A percentile compares a stretch with the other conserved stretches of the same genome.
These are phyloP conservation scores for Gaillardinia entomophila DNA, from an alignment of 805 yeast genomes.

Conservation along the genomic window DNA sequence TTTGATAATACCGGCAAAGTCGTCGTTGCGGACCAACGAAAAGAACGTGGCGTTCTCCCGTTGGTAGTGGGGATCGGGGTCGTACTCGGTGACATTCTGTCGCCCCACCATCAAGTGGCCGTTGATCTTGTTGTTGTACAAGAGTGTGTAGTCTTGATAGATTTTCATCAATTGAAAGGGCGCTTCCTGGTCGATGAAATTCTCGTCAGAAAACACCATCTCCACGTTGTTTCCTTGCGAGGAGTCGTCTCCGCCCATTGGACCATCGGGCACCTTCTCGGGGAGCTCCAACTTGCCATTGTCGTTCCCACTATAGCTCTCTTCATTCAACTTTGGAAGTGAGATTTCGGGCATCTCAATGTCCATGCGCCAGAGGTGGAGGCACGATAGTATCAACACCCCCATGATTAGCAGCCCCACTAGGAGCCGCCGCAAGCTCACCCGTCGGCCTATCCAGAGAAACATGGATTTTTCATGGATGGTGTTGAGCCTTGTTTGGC, in stretches of 20 bases:
- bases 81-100: not conserved
- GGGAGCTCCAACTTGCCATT: too few species aligned
- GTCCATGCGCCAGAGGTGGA: not conserved
- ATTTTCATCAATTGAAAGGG: not conserved
- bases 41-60: slow-evolving; percentile 12
- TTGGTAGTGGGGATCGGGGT: not conserved
- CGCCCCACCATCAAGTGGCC: not conserved
- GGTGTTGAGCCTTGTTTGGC: too few species aligned
- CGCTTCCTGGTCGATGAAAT: not conserved
- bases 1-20: slow-evolving; percentile 7
- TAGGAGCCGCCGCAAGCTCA: not conserved
- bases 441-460: not conserved
- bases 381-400: not conserved
- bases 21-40: slow-evolving; percentile 11
- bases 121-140: not conserved
- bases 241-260: too few species aligned
- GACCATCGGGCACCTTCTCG: too few species aligned
- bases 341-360: not conserved
- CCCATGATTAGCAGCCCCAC: not conserved
- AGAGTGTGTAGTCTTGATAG: not conserved
- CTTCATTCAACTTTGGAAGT: not conserved
- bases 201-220: not conserved
- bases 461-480: too few species aligned
- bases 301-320: not conserved
- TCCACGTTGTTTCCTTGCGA: too few species aligned